phyloP scores from a whole-genome alignment of 2,329 filamentous ascomycete genomes.

The Colletotrichum sp. region DNA sequence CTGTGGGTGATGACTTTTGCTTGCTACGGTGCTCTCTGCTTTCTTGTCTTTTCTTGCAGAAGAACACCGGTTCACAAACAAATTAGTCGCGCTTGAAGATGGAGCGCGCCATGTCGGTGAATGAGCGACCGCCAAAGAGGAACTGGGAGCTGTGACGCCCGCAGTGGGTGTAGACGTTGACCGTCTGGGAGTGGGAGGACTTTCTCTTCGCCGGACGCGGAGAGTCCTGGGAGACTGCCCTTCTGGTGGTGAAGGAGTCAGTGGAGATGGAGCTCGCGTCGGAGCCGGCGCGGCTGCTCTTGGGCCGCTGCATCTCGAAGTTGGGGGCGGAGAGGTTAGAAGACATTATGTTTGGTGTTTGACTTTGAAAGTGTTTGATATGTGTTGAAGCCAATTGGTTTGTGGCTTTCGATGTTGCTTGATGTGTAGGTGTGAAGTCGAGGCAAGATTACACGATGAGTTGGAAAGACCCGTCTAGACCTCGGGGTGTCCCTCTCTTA shows the following conservation, averaged over 20 bases:
- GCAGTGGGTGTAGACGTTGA: conserved; percentile 60
- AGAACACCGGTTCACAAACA: background rate
- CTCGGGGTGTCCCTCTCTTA: background rate
- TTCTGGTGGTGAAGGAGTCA: conserved; percentile 23
- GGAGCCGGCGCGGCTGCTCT: conserved; percentile 19
- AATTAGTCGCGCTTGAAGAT: conserved; percentile 35
- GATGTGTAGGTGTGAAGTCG: background rate
- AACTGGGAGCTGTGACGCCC: conserved; percentile 60
- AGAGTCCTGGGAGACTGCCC: conserved; percentile 14
- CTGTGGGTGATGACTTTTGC: background rate
- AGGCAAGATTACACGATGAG: background rate
- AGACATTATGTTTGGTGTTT: background rate
- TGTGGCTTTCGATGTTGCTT: background rate
- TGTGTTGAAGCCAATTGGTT: background rate
- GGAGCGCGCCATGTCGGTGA: conserved; percentile 47
- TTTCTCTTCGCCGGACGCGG: conserved; percentile 31
- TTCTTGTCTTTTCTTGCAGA: background rate
- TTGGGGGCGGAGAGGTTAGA: background rate
- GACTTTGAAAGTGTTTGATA: background rate
- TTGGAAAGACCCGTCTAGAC: background rate
- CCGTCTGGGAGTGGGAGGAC: conserved; percentile 38
- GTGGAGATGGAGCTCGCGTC: conserved; percentile 10
- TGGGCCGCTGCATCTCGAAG: conserved; percentile 7
- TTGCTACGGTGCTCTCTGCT: background rate
- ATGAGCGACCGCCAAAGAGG: conserved; percentile 54